Evolutionary conservation across 495 filamentous ascomycete genomes (phyloP).

Genomic region (Tetracladium setigerum): DNA sequence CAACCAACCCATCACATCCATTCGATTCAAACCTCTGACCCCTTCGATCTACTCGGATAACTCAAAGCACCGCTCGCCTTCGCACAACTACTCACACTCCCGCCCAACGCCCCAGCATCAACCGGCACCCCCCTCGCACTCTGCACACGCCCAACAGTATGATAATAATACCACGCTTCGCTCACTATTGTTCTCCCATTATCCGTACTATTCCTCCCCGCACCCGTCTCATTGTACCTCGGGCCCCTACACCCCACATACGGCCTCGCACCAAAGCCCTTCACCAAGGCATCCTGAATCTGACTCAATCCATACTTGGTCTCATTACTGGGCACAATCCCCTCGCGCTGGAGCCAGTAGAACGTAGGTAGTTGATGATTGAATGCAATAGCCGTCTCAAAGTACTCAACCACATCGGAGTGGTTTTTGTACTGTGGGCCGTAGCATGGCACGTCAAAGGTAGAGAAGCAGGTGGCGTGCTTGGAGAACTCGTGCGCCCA

Average conservation of each 20-base stretch:
- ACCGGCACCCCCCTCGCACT: constrained; percentile 30
- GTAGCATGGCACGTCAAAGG: constrained; percentile 43
- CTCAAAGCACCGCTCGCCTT: constrained; percentile 30
- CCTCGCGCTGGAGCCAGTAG: constrained; percentile 29
- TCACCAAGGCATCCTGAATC: constrained; percentile 29
- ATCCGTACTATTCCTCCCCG: constrained; percentile 35
- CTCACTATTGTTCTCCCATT: constrained; percentile 34
- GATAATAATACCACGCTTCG: constrained; percentile 46
- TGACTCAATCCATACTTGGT: constrained; percentile 31
- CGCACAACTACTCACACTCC: constrained; percentile 31
- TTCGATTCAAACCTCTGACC: constrained; percentile 6
- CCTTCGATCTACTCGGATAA: constrained; percentile 32
- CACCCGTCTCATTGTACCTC: constrained; percentile 36
- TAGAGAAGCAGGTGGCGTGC: constrained; percentile 47
- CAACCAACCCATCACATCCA: too few relatives aligned
- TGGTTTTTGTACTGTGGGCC: constrained; percentile 33
- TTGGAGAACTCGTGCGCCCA: constrained; percentile 51
- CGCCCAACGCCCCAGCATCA: constrained; percentile 28
- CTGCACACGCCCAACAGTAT: constrained; percentile 39
- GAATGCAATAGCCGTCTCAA: constrained; percentile 31
- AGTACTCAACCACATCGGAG: constrained; percentile 41
- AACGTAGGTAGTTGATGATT: constrained; percentile 37
- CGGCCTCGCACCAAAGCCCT: constrained; percentile 32
- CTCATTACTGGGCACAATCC: constrained; percentile 27
- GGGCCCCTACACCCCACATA: constrained; percentile 42